phyloP scores from a whole-genome alignment of 139 green algal species.

The Chlorella sp. region DNA sequence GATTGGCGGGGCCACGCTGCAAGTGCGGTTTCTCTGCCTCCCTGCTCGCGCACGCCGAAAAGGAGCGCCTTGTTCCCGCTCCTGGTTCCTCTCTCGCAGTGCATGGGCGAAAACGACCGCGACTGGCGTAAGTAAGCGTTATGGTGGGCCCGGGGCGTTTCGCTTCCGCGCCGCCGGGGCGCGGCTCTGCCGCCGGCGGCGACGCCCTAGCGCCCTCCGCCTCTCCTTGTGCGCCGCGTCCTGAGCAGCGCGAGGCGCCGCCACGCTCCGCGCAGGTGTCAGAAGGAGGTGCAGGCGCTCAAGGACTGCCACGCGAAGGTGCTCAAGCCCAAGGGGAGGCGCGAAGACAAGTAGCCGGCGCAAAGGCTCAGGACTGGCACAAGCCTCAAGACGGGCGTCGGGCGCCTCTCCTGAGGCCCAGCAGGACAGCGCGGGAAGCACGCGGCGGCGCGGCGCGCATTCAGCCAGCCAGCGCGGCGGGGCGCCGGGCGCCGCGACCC shows the following conservation, averaged over 20 bases:
- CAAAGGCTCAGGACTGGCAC: not conserved
- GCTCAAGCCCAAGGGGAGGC: constrained; percentile 18
- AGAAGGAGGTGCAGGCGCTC: constrained; percentile 51
- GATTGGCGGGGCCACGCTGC: not conserved
- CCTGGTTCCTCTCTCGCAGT: constrained; percentile 22
- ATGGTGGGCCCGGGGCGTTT: no score
- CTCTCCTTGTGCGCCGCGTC: no score
- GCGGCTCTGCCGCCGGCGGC: no score
- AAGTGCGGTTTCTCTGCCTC: not conserved
- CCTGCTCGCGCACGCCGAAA: not conserved
- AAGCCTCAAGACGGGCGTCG: not conserved
- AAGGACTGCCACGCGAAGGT: constrained; percentile 37
- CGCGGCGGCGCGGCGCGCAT: no score
- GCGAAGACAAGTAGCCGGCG: not conserved
- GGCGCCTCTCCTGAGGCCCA: not conserved
- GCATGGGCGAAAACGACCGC: constrained; percentile 53
- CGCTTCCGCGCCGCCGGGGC: no score
- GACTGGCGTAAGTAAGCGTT: constrained; percentile 56
- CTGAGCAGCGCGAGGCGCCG: no score
- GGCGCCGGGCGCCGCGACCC: not conserved
- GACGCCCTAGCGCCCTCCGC: no score
- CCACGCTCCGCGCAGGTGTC: no score
- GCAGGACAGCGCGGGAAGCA: not conserved
- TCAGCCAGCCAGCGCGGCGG: no score
- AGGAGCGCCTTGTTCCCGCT: not conserved